These are phyloP conservation scores for Aspergillus hiratsukae DNA, from an alignment of 2,329 filamentous ascomycete genomes.

Conservation along the genomic window DNA sequence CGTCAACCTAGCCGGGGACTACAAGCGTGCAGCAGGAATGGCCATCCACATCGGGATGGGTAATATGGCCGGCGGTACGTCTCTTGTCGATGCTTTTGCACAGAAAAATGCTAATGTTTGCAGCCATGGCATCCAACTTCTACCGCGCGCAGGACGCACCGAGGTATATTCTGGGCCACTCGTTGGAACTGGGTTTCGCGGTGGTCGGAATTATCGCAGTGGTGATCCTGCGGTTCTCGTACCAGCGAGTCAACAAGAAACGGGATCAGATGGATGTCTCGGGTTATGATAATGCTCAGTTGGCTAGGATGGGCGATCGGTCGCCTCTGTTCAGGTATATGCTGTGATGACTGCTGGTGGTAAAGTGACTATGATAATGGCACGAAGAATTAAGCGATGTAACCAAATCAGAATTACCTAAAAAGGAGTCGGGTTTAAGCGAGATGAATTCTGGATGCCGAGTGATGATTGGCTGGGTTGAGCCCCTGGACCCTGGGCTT, in stretches of 20 bases:
- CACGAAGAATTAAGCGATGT: not conserved
- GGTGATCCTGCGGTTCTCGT: conserved; percentile 46
- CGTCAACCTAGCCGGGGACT: conserved; percentile 55
- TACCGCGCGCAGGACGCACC: conserved; percentile 53
- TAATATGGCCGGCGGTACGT: conserved; percentile 43
- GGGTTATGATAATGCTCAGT: conserved; percentile 43
- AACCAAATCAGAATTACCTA: not conserved
- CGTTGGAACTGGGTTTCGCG: conserved; percentile 49
- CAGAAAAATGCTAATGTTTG: conserved; percentile 2
- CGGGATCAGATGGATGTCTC: conserved; percentile 45
- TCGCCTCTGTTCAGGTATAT: conserved; percentile 63
- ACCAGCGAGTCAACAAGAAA: conserved; percentile 56
- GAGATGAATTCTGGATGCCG: not conserved
- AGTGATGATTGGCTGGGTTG: not conserved
- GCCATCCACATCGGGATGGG: conserved; percentile 61
- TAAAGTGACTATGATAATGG: not conserved
- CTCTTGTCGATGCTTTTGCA: not conserved
- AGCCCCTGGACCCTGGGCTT: not conserved
- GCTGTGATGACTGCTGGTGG: conserved; percentile 26
- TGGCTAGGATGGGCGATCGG: conserved; percentile 57
- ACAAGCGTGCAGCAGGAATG: conserved; percentile 57
- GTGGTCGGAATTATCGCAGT: conserved; percentile 44
- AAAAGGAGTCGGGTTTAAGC: not conserved
- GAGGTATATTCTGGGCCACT: conserved; percentile 49
- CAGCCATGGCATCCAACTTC: conserved; percentile 68